Evolutionary conservation across 805 yeast species (phyloP), one percentile per base, ranked within the genome.

Genomic region (Lipomyces yamadae): DNA sequence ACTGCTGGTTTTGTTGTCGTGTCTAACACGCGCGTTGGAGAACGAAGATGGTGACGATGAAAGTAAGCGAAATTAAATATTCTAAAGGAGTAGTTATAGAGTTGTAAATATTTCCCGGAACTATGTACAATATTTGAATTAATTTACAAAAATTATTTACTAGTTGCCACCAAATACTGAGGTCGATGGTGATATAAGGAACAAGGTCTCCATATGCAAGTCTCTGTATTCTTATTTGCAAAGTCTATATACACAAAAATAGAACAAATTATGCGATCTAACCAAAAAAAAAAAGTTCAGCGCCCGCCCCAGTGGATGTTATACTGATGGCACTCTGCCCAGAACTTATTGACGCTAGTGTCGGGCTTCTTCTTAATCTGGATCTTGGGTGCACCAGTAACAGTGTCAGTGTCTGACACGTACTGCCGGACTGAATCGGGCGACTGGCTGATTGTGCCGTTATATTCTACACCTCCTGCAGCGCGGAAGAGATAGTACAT

Each of bases 401-500:
- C 68, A 29, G 56, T 58, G 4, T 39, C 56, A 7, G 57, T 50
- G 13, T 64, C 64, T 11, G 32, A 18, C 15, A 64, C 50, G 33
- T 62, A 55, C 34, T 62, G 50, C 13, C 8, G 37, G 32, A 24
- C 35, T 5, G 58, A 30, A n/a, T 64, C 67, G 15, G 67, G 67
- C 6, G 24, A 34, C 29, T 52, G 18, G 4, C 3, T 4, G 11
- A 64, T 3, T n/a, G 55, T 60, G 33, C 67, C 67, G 48, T 56
- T 54, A 13, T 32, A 32, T 33, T 64, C 61, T 7, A 42, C 56
- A 13, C 67, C 67, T 2, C 67, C 67, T 8, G 67, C 15, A 4
- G 67, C 67, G 15, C 67, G 58, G 64, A 66, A 66, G 13, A 66
- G 58, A 39, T 66, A 66, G 29, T 56, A 52, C 33, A 64, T n/a